Base-by-base conservation (phyloP, 2,329 filamentous ascomycete genomes). In the Colletotrichum lentis region DNA sequence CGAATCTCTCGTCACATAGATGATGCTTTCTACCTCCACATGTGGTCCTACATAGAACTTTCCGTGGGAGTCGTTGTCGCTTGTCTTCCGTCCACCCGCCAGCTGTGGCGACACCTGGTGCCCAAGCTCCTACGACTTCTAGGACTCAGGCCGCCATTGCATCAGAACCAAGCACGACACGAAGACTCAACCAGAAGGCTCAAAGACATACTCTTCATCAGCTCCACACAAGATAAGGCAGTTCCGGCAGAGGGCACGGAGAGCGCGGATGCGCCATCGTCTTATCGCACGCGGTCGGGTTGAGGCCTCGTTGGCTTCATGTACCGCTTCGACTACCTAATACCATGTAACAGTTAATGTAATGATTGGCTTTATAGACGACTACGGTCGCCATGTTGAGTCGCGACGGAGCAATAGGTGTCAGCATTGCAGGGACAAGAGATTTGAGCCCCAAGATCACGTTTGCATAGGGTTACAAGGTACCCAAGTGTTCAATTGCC, bases 1-100 rank as follows among this genome's bases (percentile, higher is more conserved):
- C 20, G n/a, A 53, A 37, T 4, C 53, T 11, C 31, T 3, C 10
- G 20, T 4, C n/a, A 24, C 12, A n/a, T 12, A 68, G 65, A 65
- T 11, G 62, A 85, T 73, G 81, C 79, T 1, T 76, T 80, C 16
- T 69, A 74, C 1, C 74, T 81, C 37, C 79, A 84, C 57, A 75
- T 80, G 53, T 84, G 83, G 83, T 84, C 82, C 0, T 76, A 76
- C 14, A 72, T 84, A 20, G 82, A 84, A 69, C 77, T 79, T 55
- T 80, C 81, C 53, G 75, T 83, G 2, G 81, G 80, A 22, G 80
- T 82, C 16, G 77, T 82, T 18, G 76, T 83, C 37, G 74, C 79
- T 5, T 81, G 77, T 56, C 73, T 83, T 16, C 81, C 82, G 1
- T 35, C 65, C 1, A 50, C 55, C 6, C 65, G 65, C 3, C 65